Percentiles rank a stretch among this genome's conserved stretches.
These are phyloP conservation scores for Phytophthora colocasiae DNA, from an alignment of 352 stramenopile species.

Conservation along the genomic window DNA sequence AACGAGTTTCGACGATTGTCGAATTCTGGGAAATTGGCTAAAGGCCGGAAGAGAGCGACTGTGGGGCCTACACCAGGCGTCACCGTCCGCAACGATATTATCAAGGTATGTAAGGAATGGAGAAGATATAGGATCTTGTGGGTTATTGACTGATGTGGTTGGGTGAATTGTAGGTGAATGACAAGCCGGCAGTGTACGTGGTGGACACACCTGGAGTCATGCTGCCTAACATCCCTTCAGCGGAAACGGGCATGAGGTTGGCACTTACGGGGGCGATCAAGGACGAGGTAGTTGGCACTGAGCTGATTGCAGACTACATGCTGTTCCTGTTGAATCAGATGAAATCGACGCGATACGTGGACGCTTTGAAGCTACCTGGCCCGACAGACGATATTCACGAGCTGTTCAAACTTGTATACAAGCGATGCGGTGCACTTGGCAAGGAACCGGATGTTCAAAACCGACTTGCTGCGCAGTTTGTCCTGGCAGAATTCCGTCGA, in stretches of 20 bases:
- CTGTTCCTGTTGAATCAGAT: conserved; percentile 88
- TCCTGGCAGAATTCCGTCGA: conserved; percentile 79
- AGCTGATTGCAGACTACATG: conserved; percentile 91
- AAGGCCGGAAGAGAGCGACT: conserved; percentile 81
- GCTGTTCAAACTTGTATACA: conserved; percentile 68
- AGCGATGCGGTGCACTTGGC: conserved; percentile 77
- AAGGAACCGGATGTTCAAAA: conserved; percentile 81
- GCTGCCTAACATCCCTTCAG: conserved; percentile 83
- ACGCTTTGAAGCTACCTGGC: conserved; percentile 63
- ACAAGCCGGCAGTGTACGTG: conserved; percentile 88
- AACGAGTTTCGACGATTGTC: conserved; percentile 86
- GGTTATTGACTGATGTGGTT: conserved; percentile 9
- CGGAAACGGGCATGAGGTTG: conserved; percentile 84
- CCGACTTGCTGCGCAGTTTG: conserved; percentile 68
- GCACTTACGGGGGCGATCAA: conserved; percentile 89
- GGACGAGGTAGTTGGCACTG: conserved; percentile 85
- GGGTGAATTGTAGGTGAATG: conserved; percentile 65
- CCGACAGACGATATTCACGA: conserved; percentile 81
- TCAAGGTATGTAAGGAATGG: conserved; percentile 62
- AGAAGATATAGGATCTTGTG: not conserved
- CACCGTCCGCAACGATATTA: conserved; percentile 89
- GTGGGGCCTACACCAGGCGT: conserved; percentile 87
- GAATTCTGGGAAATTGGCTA: conserved; percentile 75
- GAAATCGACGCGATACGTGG: conserved; percentile 81
- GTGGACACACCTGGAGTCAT: conserved; percentile 91